Base-by-base conservation (phyloP, 2,329 filamentous ascomycete species). In the Scedosporium minutisporum region DNA sequence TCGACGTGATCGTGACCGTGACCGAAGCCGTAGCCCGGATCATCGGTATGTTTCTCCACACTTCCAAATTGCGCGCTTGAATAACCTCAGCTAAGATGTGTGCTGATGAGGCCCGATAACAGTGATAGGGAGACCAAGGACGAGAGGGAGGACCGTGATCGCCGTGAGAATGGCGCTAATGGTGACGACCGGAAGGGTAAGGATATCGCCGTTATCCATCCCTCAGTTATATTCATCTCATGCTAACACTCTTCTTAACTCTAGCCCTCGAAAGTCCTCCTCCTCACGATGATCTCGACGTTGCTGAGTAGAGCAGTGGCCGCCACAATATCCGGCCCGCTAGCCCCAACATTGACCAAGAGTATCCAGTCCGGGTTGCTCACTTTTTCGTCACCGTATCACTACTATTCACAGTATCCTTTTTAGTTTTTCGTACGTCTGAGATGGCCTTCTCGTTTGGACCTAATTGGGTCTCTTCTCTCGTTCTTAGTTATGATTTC, bases 231-330 rank as follows among this genome's bases (percentile, higher is more conserved):
- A 60, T 67, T 46, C 69, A 62, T 61, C 10, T 38, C 25, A 58
- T 57, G 27, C 60, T 57, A 51, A 58, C 41, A 48, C 3, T n/a
- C 1, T 38, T n/a, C 23, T 7, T 3, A 29, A 5, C 1, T 58
- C 42, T 65, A 81, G 80, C 84, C 72, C 78, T 88, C 70, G 91
- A 96, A 68, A 91, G 90, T 70, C 89, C 91, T 68, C 86, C 90
- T 66, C 87, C 90, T 66, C 91, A 96, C 72, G 95, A 99, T 75
- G 95, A 99, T 73, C 85, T 97, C 73, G 95, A 99, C 75, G 93
- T 95, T 72, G 93, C 93, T 71, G 95, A 97, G 78, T 87, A 80
- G 71, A 65, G 63, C 60, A 59, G 41, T 21, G 23, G 44, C 58
- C 21, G 16, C 27, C 58, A 38, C 41, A 29, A 41, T 25, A 33